Evolutionary conservation across 768 basidiomycete genomes (phyloP).

Genomic region (Tubosaeta brunneosetosa): DNA sequence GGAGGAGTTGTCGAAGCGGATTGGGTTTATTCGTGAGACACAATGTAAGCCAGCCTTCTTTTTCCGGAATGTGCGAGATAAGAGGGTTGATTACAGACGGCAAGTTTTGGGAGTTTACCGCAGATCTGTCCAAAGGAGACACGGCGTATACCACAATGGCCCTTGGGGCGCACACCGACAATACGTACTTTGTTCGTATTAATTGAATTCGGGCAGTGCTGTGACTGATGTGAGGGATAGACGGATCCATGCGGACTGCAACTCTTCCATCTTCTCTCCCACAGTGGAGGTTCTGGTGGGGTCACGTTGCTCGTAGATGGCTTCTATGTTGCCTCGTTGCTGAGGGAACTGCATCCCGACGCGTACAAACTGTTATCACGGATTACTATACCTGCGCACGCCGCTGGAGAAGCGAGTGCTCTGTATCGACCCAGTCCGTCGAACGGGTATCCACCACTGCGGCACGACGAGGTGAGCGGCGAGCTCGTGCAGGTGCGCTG

Average conservation of each 20-base stretch:
- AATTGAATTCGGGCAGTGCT: not conserved
- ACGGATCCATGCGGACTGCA: constrained; percentile 96
- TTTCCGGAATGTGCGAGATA: constrained; percentile 11
- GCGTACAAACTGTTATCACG: constrained; percentile 65
- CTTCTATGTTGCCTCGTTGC: constrained; percentile 82
- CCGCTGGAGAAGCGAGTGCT: constrained; percentile 68
- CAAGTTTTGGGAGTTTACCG: constrained; percentile 95
- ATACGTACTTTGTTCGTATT: constrained; percentile 45
- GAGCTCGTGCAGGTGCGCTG: constrained; percentile 78
- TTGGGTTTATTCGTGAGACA: constrained; percentile 88
- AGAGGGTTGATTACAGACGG: constrained; percentile 63
- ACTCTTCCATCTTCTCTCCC: constrained; percentile 88
- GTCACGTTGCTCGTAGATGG: constrained; percentile 92
- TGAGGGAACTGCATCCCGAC: constrained; percentile 67
- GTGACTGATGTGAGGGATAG: constrained; percentile 35
- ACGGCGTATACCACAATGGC: constrained; percentile 90
- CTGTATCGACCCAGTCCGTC: constrained; percentile 56
- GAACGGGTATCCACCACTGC: constrained; percentile 65
- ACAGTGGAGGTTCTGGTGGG: constrained; percentile 78
- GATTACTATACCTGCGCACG: constrained; percentile 74
- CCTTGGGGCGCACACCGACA: constrained; percentile 81
- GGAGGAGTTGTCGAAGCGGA: constrained; percentile 67
- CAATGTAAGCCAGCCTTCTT: constrained; percentile 41
- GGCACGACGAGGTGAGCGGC: constrained; percentile 54
- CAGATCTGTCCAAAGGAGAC: constrained; percentile 86